phyloP scores from a whole-genome alignment of 1,284 basidiomycete genomes.

The Moesziomyces parantarcticus region DNA sequence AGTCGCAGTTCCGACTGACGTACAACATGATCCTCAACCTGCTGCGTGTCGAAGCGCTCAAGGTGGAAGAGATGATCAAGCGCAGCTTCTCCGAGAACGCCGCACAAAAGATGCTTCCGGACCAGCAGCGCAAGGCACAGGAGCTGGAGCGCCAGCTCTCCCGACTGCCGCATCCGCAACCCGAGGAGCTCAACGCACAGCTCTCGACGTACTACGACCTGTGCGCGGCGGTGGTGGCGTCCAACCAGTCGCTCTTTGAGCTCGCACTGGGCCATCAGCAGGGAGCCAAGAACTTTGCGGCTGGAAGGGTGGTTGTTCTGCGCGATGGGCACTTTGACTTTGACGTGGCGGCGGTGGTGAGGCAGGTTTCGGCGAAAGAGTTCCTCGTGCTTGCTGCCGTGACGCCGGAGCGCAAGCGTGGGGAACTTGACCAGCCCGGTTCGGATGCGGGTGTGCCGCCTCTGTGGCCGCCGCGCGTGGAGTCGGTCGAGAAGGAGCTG shows the following conservation, averaged over 20 bases:
- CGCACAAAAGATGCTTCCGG: conserved; percentile 88
- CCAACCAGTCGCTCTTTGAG: conserved; percentile 77
- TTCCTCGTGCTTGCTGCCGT: conserved; percentile 82
- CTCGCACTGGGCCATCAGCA: conserved; percentile 76
- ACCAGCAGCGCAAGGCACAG: conserved; percentile 87
- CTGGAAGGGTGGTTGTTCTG: conserved; percentile 85
- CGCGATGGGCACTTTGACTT: conserved; percentile 78
- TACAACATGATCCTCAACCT: conserved; percentile 99
- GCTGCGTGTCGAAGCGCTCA: conserved; percentile 91
- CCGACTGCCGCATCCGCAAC: conserved; percentile 74
- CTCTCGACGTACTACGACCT: conserved; percentile 83
- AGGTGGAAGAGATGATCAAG: conserved; percentile 99
- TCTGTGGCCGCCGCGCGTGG: conserved; percentile 34
- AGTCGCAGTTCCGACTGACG: conserved; percentile 95
- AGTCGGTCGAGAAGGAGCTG: conserved; percentile 9
- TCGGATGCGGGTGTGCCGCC: conserved; percentile 11
- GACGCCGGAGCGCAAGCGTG: conserved; percentile 72
- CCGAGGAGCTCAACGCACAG: conserved; percentile 72
- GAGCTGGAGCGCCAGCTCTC: conserved; percentile 77
- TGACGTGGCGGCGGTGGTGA: conserved; percentile 81
- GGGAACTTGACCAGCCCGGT: conserved; percentile 16
- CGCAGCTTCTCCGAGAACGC: conserved; percentile 98
- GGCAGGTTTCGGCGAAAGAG: conserved; percentile 73
- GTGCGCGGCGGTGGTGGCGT: conserved; percentile 75
- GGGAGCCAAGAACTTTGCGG: conserved; percentile 76